These are phyloP conservation scores for Kurtzmaniella quercitrusa DNA, from an alignment of 1,139 yeast genomes.

Conservation along the genomic window DNA sequence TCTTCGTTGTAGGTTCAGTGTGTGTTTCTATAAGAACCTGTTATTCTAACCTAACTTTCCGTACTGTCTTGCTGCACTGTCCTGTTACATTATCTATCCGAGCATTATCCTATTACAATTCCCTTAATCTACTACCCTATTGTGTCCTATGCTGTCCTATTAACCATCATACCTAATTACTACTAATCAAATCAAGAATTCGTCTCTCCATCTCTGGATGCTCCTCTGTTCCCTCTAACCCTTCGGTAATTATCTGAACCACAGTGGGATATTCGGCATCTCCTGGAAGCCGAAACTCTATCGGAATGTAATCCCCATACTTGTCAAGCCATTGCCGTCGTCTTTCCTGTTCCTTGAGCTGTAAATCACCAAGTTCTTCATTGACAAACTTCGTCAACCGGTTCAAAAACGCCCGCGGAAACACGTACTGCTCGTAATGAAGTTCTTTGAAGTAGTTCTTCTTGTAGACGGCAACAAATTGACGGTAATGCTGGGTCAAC, in stretches of 20 bases:
- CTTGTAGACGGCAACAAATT: conserved; percentile 30
- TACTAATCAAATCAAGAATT: conserved; percentile 5
- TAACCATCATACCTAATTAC: neutral
- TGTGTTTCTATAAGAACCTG: too few species aligned
- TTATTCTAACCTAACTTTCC: too few species aligned
- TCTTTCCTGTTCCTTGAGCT: conserved; percentile 32
- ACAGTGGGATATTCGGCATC: conserved; percentile 34
- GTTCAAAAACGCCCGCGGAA: conserved; percentile 34
- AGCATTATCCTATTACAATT: too few species aligned
- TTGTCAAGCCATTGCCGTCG: conserved; percentile 34
- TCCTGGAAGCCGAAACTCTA: conserved; percentile 39
- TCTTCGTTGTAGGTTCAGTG: too few species aligned
- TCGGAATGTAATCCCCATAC: conserved; percentile 42
- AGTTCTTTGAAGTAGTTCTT: conserved; percentile 37
- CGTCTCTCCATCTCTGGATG: conserved; percentile 8
- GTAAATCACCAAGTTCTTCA: conserved; percentile 29
- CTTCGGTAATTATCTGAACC: conserved; percentile 42
- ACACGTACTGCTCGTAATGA: conserved; percentile 37
- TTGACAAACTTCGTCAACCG: conserved; percentile 30
- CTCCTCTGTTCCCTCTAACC: conserved; percentile 28
- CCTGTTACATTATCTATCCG: too few species aligned
- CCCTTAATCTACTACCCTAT: too few species aligned
- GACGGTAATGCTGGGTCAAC: conserved; percentile 33
- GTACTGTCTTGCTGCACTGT: too few species aligned
- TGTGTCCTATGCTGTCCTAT: too few species aligned